phyloP scores from a whole-genome alignment of 768 basidiomycete species.

The Macrolepiota dolichaula region DNA sequence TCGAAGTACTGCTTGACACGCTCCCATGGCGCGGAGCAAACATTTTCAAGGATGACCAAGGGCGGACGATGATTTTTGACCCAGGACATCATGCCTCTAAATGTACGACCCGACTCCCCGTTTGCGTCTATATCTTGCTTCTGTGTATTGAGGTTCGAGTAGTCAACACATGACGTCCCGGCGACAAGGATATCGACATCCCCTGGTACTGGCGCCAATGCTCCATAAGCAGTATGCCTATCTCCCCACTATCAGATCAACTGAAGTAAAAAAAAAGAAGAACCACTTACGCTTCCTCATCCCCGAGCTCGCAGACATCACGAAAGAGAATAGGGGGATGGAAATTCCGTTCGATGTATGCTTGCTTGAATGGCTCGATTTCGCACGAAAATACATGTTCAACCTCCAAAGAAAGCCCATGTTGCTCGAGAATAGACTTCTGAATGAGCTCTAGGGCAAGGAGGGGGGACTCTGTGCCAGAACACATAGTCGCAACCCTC shows the following conservation, averaged over 20 bases:
- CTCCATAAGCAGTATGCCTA: constrained; percentile 92
- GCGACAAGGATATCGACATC: constrained; percentile 89
- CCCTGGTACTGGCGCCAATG: constrained; percentile 80
- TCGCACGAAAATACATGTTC: constrained; percentile 97
- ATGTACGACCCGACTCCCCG: constrained; percentile 92
- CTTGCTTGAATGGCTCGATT: constrained; percentile 96
- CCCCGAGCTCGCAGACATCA: constrained; percentile 89
- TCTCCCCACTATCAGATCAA: constrained; percentile 7
- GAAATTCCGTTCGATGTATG: constrained; percentile 96
- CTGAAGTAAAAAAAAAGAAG: background rate
- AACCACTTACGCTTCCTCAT: constrained; percentile 64
- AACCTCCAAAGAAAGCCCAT: constrained; percentile 60
- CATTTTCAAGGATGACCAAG: constrained; percentile 93
- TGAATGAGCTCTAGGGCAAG: constrained; percentile 86
- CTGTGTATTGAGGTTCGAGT: constrained; percentile 92
- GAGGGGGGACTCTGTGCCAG: constrained; percentile 92
- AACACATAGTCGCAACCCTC: constrained; percentile 96
- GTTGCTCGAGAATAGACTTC: constrained; percentile 67
- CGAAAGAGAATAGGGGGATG: constrained; percentile 89
- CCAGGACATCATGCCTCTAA: constrained; percentile 94
- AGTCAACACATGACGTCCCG: constrained; percentile 95
- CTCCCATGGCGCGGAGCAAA: constrained; percentile 87
- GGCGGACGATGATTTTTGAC: constrained; percentile 83
- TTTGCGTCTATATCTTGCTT: constrained; percentile 87
- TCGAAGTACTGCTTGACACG: constrained; percentile 75